These are phyloP conservation scores for Isoetes engelmannii DNA, from an alignment of 83 land plant genomes.

Conservation along the genomic window DNA sequence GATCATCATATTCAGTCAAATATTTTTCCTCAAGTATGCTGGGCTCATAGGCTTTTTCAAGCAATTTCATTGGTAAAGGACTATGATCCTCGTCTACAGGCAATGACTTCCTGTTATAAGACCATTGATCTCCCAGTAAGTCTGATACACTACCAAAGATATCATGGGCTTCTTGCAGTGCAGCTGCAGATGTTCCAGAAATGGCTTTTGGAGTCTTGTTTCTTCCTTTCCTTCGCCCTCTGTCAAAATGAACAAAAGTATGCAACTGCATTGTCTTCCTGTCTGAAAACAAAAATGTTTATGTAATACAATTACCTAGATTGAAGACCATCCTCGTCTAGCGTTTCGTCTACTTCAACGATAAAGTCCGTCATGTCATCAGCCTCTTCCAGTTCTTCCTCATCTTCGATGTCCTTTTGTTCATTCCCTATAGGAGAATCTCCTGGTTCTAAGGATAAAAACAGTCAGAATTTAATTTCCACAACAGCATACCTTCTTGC, in stretches of 20 bases:
- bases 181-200: conserved; percentile 64
- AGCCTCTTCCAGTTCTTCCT: conserved; percentile 61
- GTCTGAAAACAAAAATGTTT: background rate
- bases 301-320: conserved; percentile 36
- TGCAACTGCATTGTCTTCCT: too few relatives aligned
- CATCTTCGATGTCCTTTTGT: conserved; percentile 56
- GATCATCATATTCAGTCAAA: conserved; percentile 76
- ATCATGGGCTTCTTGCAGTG: conserved; percentile 80
- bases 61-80: conserved; percentile 31
- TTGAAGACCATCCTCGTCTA: conserved; percentile 71
- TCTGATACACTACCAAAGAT: conserved; percentile 90
- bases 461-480: too few relatives aligned
- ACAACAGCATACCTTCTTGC: too few relatives aligned
- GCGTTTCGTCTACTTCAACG: conserved; percentile 74
- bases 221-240: conserved; percentile 40
- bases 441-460: too few relatives aligned
- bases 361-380: conserved; percentile 93
- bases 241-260: background rate
- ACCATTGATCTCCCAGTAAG: conserved; percentile 34
- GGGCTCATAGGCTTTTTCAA: conserved; percentile 93
- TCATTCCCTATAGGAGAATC: conserved; percentile 61
- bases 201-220: conserved; percentile 48
- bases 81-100: background rate
- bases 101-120: conserved; percentile 24
- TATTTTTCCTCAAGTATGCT: conserved; percentile 67